Conservation (phyloP, 305 asterid genomes). For the Fraxinus floribunda region DNA sequence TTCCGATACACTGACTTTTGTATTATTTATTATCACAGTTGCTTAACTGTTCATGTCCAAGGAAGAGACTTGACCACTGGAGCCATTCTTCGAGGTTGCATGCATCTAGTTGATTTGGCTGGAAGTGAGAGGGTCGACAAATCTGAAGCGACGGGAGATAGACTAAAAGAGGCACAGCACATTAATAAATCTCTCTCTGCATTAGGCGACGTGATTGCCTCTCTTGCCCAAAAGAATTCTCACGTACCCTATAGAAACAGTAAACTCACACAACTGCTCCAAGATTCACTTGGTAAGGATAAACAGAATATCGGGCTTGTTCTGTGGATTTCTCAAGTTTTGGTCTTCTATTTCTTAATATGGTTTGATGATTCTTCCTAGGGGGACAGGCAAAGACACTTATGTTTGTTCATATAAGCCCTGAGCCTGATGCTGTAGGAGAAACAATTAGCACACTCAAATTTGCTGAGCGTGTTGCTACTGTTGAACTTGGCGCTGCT, state of each 20-base stretch:
- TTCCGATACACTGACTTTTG: conserved; percentile 7
- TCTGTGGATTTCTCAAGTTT: background rate
- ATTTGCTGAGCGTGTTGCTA: conserved; percentile 97
- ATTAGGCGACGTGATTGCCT: conserved; percentile 87
- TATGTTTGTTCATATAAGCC: conserved; percentile 97
- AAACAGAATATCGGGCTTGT: conserved; percentile 5
- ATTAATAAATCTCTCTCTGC: conserved; percentile 92
- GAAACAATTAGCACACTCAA: conserved; percentile 93
- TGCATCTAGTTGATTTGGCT: conserved; percentile 97
- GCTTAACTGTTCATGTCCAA: conserved; percentile 94
- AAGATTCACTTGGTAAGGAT: conserved; percentile 93
- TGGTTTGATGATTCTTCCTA: conserved; percentile 26
- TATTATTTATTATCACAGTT: conserved; percentile 49
- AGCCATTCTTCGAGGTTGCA: conserved; percentile 76
- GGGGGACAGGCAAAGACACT: conserved; percentile 98
- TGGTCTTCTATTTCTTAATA: background rate
- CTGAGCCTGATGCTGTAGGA: conserved; percentile 84
- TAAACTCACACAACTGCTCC: conserved; percentile 94
- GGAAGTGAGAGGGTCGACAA: conserved; percentile 98
- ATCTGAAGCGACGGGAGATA: conserved; percentile 95
- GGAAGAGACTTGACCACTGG: conserved; percentile 89
- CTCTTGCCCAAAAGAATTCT: conserved; percentile 86
- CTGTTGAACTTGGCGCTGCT: conserved; percentile 98
- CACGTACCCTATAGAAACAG: conserved; percentile 95
- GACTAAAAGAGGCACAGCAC: conserved; percentile 94